These are phyloP conservation scores for Acanthamoeba castellanii DNA, from an alignment of 208 protist genomes.

Conservation along the genomic window DNA sequence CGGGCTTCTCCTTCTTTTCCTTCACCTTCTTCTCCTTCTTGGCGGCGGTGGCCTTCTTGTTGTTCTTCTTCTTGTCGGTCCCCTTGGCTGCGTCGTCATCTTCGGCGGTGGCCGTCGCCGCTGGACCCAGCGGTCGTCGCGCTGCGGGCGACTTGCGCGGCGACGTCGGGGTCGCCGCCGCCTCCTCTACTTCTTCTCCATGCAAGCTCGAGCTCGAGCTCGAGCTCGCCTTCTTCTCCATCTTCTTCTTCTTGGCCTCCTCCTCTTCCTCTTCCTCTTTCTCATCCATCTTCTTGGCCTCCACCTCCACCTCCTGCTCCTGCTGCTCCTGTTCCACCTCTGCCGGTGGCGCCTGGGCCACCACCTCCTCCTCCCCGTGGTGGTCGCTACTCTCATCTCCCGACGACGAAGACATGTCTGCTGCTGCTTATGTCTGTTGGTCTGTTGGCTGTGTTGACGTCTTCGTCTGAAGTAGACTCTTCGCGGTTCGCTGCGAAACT, in stretches of 20 bases:
- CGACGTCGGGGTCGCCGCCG: not conserved
- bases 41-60: not conserved
- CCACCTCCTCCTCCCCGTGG: not conserved
- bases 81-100: not conserved
- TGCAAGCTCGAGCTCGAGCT: not conserved
- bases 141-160: slow-evolving; percentile 15
- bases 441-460: not conserved
- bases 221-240: not conserved
- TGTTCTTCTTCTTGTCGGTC: not conserved
- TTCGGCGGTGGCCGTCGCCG: not conserved
- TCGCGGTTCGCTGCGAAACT: too few species aligned
- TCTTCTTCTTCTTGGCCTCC: not conserved
- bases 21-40: not conserved
- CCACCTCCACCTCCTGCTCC: not conserved
- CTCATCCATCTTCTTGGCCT: not conserved
- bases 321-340: not conserved
- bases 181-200: not conserved
- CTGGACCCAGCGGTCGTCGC: not conserved
- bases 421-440: too few species aligned
- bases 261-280: not conserved
- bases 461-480: not conserved
- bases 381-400: slow-evolving; percentile 46
- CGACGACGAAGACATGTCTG: not conserved
- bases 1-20: not conserved
- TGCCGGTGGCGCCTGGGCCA: not conserved